Evolutionary conservation across 1,139 yeast species (phyloP), one percentile per base, ranked within the genome.

Genomic region (Pichia sp.): DNA sequence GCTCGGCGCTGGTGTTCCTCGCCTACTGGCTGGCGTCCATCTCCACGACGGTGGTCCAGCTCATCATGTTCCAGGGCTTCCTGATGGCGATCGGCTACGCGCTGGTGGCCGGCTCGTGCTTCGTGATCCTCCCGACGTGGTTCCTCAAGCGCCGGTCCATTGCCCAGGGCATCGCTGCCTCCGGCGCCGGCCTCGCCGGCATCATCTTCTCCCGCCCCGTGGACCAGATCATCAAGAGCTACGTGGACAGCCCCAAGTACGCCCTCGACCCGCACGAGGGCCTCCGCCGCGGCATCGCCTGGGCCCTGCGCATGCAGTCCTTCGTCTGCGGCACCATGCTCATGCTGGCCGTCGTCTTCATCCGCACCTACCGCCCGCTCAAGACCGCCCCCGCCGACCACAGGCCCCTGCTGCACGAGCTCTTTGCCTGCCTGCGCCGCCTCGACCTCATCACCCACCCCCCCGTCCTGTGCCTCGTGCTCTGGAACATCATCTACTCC

Each of bases 31-130:
- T 84, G 32, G 90, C 92, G 0, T 82, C 90, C 0, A 84, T 80
- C 64, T 77, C 90, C 2, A 81, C 79, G 0, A 69, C 64, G 0
- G 66, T 71, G 51, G 82, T 87, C 82, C 88, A 85, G 57, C 69
- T 86, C n/a, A 82, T 80, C 63, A 68, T 84, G 47, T 80, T 88
- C 13, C 92, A 86, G 67, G 95, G 95, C 7, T 70, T 85, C 1
- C 62, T 85, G 52, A 77, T 82, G 48, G 90, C 92, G 0, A 59
- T 81, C 8, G 82, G 87, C 0, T 83, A 81, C 59, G 77, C 84
- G 0, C 68, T 86, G 44, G 70, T 84, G 16, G 85, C 79, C 58
- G 77, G 83, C 10, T 90, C 92, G 0, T 80, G 82, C 0, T 73
- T 81, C 2, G 57, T 75, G 6, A 70, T 84, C 13, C 63, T 80